Evolutionary conservation across 768 basidiomycete species (phyloP), one percentile per base, ranked within the genome.

Genomic region (Amanita thiersii): DNA sequence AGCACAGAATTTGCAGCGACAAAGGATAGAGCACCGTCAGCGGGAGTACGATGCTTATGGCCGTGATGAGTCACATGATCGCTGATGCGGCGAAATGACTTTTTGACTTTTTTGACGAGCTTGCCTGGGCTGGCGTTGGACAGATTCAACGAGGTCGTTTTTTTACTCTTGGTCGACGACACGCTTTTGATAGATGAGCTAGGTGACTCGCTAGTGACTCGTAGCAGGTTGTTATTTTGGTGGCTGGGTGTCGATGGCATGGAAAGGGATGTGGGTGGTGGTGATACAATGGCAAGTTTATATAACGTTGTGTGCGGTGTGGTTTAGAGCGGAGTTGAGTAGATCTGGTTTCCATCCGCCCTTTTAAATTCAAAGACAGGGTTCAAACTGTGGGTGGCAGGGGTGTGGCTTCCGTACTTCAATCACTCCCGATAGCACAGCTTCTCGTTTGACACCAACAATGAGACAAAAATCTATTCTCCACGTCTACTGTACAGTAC

Each of bases 21-120:
- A 25, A 37, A 50, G 47, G 42, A 32, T 36, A 30, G 21, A 38
- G 29, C 19, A 19, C 34, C 26, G 42, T 46, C 39, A 28, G 53
- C 47, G 1, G 37, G 34, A n/a, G 45, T 44, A 28, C 45, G 42
- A 15, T 49, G 36, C 25, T 57, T 50, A 41, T 60, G 56, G 41
- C 54, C 50, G 50, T 52, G 54, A 40, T 52, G 54, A 14, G 60
- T 61, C 62, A 65, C 60, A 55, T 62, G 62, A 32, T 54, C 55
- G 41, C 58, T 56, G n/a, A 65, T 48, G n/a, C 58, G 56, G 35
- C 54, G 52, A 23, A 64, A 50, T 40, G 59, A 54, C 18, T 50
- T 50, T 49, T 60, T 61, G 24, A 61, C 55, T 30, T 57, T 59
- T 39, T 56, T 61, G 17, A 50, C 55, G 18, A 62, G 49, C 43